Evolutionary conservation across 805 yeast species (phyloP).

Genomic region (Candida bentonensis): DNA sequence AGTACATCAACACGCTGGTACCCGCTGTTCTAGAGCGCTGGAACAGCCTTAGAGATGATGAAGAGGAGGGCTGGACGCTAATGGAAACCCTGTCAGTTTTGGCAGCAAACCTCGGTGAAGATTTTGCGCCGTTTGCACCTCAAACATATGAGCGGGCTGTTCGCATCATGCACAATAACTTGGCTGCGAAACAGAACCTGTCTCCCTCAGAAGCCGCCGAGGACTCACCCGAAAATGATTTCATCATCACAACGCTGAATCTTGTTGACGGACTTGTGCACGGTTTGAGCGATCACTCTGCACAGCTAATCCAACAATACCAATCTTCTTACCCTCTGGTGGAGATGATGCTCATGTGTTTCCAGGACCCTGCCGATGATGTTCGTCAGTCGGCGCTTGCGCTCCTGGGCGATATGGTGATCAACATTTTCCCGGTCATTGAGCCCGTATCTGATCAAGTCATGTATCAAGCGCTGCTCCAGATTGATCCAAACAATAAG

Average conservation of each 20-base stretch:
- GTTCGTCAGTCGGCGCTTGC: slow-evolving; percentile 93
- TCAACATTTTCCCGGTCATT: slow-evolving; percentile 32
- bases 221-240: slow-evolving; percentile 75
- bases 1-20: slow-evolving; percentile 45
- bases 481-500: slow-evolving; percentile 48
- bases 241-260: slow-evolving; percentile 77
- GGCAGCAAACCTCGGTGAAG: slow-evolving; percentile 73
- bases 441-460: slow-evolving; percentile 20
- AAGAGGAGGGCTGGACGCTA: slow-evolving; percentile 79
- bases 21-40: slow-evolving; percentile 79
- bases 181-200: slow-evolving; percentile 46
- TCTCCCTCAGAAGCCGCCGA: slow-evolving; percentile 32
- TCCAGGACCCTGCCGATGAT: slow-evolving; percentile 65
- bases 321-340: slow-evolving; percentile 31
- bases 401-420: slow-evolving; percentile 77
- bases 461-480: slow-evolving; percentile 37
- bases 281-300: slow-evolving; percentile 58
- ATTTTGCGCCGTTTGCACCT: slow-evolving; percentile 78
- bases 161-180: slow-evolving; percentile 51
- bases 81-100: slow-evolving; percentile 86
- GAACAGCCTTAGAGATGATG: slow-evolving; percentile 62
- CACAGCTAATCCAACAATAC: slow-evolving; percentile 31
- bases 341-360: slow-evolving; percentile 50
- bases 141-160: slow-evolving; percentile 73
- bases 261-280: slow-evolving; percentile 86